phyloP scores from a whole-genome alignment of 2,329 filamentous ascomycete species.

The Calonectria hongkongensis region DNA sequence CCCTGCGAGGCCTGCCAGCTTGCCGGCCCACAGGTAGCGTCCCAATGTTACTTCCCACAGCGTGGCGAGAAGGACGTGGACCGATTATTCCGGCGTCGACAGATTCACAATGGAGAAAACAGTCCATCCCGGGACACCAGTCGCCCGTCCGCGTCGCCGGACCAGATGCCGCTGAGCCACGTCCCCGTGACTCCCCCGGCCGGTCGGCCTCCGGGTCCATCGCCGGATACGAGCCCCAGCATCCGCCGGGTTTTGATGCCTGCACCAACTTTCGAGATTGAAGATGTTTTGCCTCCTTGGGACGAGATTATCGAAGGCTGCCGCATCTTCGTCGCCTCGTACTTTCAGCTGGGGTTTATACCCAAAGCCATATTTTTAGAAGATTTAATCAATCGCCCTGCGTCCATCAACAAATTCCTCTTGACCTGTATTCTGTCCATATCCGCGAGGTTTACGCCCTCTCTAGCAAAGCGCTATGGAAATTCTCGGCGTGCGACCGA shows the following conservation, averaged over 20 bases:
- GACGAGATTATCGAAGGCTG: constrained; percentile 56
- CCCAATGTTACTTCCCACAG: constrained; percentile 48
- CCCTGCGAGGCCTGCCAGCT: constrained; percentile 49
- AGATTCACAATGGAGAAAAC: background rate
- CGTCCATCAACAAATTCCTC: constrained; percentile 55
- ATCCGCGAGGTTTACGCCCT: constrained; percentile 57
- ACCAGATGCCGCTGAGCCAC: background rate
- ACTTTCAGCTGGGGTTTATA: constrained; percentile 59
- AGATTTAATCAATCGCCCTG: constrained; percentile 45
- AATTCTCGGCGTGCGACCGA: constrained; percentile 51
- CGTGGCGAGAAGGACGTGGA: constrained; percentile 49
- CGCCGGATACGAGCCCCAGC: background rate
- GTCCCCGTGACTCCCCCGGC: constrained; percentile 4
- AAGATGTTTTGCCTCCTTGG: constrained; percentile 48
- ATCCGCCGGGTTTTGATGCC: background rate
- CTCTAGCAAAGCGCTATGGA: constrained; percentile 52
- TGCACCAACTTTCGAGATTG: constrained; percentile 24
- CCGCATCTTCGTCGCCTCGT: constrained; percentile 55
- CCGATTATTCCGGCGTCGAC: constrained; percentile 46
- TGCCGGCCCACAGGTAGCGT: constrained; percentile 34
- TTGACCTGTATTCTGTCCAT: constrained; percentile 56
- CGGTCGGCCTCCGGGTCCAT: background rate
- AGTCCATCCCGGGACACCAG: background rate
- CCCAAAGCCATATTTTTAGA: constrained; percentile 58
- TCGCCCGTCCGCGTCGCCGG: background rate